Base-by-base conservation (phyloP, 2,329 filamentous ascomycete genomes). In the Fusarium sacchari region DNA sequence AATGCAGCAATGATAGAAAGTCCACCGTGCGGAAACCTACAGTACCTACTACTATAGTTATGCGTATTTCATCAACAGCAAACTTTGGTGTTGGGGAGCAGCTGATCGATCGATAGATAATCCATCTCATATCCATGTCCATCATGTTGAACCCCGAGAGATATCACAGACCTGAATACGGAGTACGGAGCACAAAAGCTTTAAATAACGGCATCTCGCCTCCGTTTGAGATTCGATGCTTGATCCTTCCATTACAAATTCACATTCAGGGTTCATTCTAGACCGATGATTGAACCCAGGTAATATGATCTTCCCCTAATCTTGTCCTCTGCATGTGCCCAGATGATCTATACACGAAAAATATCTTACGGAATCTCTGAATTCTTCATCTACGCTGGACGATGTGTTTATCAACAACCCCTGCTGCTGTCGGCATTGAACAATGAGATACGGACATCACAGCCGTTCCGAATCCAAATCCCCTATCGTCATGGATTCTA, bases 191-290 rank as follows among this genome's bases (percentile, higher is more conserved):
- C n/a, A n/a, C 43, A 49, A 17, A 49, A 24, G 39, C 42, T 49
- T 71, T 22, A 61, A 61, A 72, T 74, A 66, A 73, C 67, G 46
- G 40, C 30, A 73, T 74, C 39, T 73, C 71, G 71, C 58, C 44
- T 73, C 71, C 44, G 71, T 73, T 73, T 72, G 67, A 59, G 55
- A 62, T 39, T 59, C 30, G 46, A 55, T 68, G 40, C 58, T 57
- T 60, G 26, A 64, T 56, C 57, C 58, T 63, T 71, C 53, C 47
- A 30, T 47, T 65, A 39, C 17, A 52, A 47, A 42, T 53, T 49
- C 37, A 46, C 60, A 53, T 60, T 39, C 49, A 46, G 57, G 40
- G 42, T 56, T 56, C 47, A 69, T 63, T 69, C 64, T 63, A 44
- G 57, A 40, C 64, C 37, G 49, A 20, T 26, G 32, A 47, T 60